These are phyloP conservation scores for Sicyos edulis DNA, from an alignment of 306 rosid species.

Conservation along the genomic window DNA sequence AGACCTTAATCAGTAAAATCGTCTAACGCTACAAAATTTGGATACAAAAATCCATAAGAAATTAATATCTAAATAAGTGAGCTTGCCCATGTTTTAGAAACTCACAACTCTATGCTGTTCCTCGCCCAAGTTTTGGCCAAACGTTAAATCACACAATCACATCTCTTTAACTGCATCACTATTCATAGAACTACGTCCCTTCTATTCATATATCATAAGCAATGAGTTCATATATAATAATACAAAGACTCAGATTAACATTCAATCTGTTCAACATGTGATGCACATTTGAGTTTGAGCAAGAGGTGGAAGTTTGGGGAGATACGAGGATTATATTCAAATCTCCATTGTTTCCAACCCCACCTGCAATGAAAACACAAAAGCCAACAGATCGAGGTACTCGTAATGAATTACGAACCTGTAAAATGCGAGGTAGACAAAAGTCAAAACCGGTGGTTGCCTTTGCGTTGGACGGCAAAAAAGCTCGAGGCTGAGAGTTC, in stretches of 20 bases:
- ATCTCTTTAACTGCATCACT: too few species aligned
- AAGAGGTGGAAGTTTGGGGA: too few species aligned
- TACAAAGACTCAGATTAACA: neutral
- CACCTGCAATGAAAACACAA: slow-evolving; percentile 6
- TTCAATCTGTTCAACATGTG: slow-evolving; percentile 1
- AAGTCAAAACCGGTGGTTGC: neutral
- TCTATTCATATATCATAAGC: slow-evolving; percentile 9
- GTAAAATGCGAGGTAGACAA: neutral
- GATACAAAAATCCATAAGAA: too few species aligned
- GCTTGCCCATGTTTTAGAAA: too few species aligned
- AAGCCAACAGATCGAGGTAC: slow-evolving; percentile 5
- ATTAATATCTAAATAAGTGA: too few species aligned
- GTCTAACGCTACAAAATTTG: too few species aligned
- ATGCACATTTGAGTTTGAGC: neutral
- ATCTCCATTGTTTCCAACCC: neutral
- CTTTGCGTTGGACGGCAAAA: too few species aligned
- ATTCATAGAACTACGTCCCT: too few species aligned
- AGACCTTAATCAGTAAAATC: too few species aligned
- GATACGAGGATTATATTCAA: neutral
- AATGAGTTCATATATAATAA: neutral
- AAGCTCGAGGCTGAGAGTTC: neutral
- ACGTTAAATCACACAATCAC: too few species aligned
- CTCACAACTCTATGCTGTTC: too few species aligned
- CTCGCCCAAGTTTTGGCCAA: too few species aligned
- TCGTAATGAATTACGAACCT: neutral